A percentile compares a stretch with the other conserved stretches of the same genome.
phyloP scores from a whole-genome alignment of 1,284 basidiomycete genomes.

The Ganoderma multipileum region DNA sequence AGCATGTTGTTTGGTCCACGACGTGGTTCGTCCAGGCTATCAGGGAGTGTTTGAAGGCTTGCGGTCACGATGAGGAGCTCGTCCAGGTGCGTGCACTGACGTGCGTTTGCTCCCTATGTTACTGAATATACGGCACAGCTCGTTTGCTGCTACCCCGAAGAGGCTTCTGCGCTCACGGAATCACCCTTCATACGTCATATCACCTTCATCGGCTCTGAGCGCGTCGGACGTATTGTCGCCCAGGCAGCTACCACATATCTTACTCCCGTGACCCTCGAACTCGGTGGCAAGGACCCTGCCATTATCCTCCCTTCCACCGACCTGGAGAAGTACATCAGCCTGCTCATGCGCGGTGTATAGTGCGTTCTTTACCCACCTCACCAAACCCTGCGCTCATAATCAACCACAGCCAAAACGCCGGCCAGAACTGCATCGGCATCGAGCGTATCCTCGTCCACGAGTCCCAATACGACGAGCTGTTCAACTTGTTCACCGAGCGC shows the following conservation, averaged over 20 bases:
- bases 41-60: conserved; percentile 73
- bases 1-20: conserved; percentile 91
- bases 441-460: conserved; percentile 90
- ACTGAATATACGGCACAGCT: conserved; percentile 47
- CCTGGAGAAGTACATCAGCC: conserved; percentile 70
- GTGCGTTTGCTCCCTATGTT: neutral
- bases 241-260: conserved; percentile 84
- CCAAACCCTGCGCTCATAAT: conserved; percentile 9
- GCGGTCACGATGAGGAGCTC: conserved; percentile 82
- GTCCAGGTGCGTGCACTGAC: conserved; percentile 63
- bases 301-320: conserved; percentile 80
- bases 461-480: conserved; percentile 77
- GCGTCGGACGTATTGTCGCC: conserved; percentile 88
- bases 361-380: conserved; percentile 49
- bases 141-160: conserved; percentile 88
- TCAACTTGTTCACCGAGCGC: conserved; percentile 67
- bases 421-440: conserved; percentile 97
- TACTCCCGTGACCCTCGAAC: conserved; percentile 89
- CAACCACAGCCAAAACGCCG: conserved; percentile 78
- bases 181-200: conserved; percentile 85
- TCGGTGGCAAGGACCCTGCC: conserved; percentile 88
- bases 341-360: conserved; percentile 90
- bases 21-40: conserved; percentile 84
- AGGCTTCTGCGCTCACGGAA: conserved; percentile 83
- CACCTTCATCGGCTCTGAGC: conserved; percentile 93